These are phyloP conservation scores for Penicillium sp. DNA, from an alignment of 2,329 filamentous ascomycete genomes.

Conservation along the genomic window DNA sequence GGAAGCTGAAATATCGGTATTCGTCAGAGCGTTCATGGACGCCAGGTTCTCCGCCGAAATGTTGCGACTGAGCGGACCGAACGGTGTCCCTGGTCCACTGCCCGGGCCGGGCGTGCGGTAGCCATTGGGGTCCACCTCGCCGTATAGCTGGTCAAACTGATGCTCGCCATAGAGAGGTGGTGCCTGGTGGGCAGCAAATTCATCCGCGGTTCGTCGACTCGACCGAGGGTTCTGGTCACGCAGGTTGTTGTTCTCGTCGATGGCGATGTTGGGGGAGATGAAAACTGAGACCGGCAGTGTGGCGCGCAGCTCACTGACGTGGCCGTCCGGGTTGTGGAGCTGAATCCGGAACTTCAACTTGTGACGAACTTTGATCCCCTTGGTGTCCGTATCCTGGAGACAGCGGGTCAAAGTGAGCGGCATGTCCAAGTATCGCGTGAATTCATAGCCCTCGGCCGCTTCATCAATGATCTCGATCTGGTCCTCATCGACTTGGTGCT, in stretches of 20 bases:
- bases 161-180: slow-evolving; percentile 93
- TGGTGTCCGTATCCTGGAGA: slow-evolving; percentile 80
- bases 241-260: slow-evolving; percentile 81
- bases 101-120: slow-evolving; percentile 66
- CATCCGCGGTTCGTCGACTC: slow-evolving; percentile 46
- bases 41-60: slow-evolving; percentile 77
- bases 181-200: slow-evolving; percentile 59
- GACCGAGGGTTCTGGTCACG: slow-evolving; percentile 54
- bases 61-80: slow-evolving; percentile 61
- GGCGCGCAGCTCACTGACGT: slow-evolving; percentile 85
- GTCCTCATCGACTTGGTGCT: slow-evolving; percentile 63
- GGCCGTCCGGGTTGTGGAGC: slow-evolving; percentile 89
- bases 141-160: slow-evolving; percentile 82
- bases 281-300: slow-evolving; percentile 88
- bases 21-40: slow-evolving; percentile 48
- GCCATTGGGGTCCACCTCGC: slow-evolving; percentile 74
- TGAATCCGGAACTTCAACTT: slow-evolving; percentile 88
- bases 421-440: slow-evolving; percentile 57
- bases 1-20: slow-evolving; percentile 54
- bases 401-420: slow-evolving; percentile 77
- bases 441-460: slow-evolving; percentile 56
- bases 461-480: slow-evolving; percentile 52
- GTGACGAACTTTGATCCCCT: slow-evolving; percentile 86
- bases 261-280: slow-evolving; percentile 86
- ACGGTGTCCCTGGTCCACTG: slow-evolving; percentile 72